Percentiles rank a stretch among this genome's conserved stretches.
Conservation (phyloP, 345 rosid species). For the Dipteronia sinensis region DNA sequence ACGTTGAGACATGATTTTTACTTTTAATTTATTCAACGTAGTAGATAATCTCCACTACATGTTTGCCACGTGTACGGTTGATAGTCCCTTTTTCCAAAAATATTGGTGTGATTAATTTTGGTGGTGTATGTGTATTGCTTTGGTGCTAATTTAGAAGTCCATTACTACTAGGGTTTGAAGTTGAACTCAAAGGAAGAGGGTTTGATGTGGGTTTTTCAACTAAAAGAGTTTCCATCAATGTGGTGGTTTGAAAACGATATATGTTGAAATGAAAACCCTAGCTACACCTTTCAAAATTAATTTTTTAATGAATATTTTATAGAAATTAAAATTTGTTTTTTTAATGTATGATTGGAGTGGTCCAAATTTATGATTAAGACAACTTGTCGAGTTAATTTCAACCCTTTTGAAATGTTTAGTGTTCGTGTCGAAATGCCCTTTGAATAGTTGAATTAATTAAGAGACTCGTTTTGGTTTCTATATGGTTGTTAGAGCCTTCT, state of each 20-base stretch:
- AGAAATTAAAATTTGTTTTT: background rate
- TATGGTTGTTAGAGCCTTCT: slow-evolving; percentile 8
- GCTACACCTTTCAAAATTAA: slow-evolving; percentile 27
- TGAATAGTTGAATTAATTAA: background rate
- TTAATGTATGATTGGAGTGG: slow-evolving; percentile 34
- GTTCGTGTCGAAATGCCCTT: slow-evolving; percentile 24
- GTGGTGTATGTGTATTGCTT: slow-evolving; percentile 25
- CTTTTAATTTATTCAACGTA: background rate
- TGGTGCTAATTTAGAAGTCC: slow-evolving; percentile 29
- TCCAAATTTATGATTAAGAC: slow-evolving; percentile 35
- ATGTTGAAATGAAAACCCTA: slow-evolving; percentile 49
- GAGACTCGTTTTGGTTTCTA: background rate
- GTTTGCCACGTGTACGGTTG: slow-evolving; percentile 16
- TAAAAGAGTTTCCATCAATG: slow-evolving; percentile 41
- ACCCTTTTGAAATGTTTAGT: slow-evolving; percentile 26
- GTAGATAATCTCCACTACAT: background rate
- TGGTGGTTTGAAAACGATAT: slow-evolving; percentile 51
- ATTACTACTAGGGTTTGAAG: background rate
- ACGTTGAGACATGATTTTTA: slow-evolving; percentile 16
- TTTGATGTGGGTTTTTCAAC: slow-evolving; percentile 43
- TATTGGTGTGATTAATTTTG: background rate
- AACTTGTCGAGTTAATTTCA: slow-evolving; percentile 25
- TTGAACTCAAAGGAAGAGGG: slow-evolving; percentile 25
- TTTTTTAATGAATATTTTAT: background rate
- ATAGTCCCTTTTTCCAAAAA: slow-evolving; percentile 4